Evolutionary conservation across 805 yeast species (phyloP), one percentile per base, ranked within the genome.

Genomic region (Kazachstania viticola): DNA sequence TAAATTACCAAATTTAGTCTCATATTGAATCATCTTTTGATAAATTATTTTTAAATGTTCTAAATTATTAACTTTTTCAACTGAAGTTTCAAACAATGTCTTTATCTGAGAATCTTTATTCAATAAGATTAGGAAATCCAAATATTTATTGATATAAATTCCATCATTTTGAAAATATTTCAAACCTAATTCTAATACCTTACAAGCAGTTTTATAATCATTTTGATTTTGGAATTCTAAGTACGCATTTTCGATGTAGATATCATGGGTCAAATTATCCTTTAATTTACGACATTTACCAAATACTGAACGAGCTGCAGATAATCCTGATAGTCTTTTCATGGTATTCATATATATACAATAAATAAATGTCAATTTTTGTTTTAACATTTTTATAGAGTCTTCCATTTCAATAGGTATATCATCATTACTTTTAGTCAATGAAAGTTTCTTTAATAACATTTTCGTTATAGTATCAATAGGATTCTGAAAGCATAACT

Each of bases 181-280:
- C 61, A 82, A 61, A 6, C 93, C 96, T 27, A 82, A 55, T 39
- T 81, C 93, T 51, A 83, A 78, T 14, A 87, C 75, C 48, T 77
- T 77, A 31, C 69, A 61, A 0, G 95, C 87, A 28, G 81, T 73
- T 33, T 72, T 75, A 16, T 67, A 59, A 38, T 76, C 79, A 37
- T 71, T 76, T 37, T 77, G 65, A 43, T 72, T 73, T 41, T 64
- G 64, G 44, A 70, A 75, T 49, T 88, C 98, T 62, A 85, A 64
- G 49, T 73, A 62, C 1, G 96, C 95, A 46, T 80, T 79, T 37
- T 82, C 88, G 14, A 77, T 75, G 55, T 70, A 88, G 14, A 88
- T 69, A 44, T 83, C 83, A 61, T 75, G 74, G 1, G 93, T 78
- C 26, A 79, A 57, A 9, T 62, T 58, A 16, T 42, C 48, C 37